These are phyloP conservation scores for Solanum arcanum DNA, from an alignment of 257 asterid species.

Conservation along the genomic window DNA sequence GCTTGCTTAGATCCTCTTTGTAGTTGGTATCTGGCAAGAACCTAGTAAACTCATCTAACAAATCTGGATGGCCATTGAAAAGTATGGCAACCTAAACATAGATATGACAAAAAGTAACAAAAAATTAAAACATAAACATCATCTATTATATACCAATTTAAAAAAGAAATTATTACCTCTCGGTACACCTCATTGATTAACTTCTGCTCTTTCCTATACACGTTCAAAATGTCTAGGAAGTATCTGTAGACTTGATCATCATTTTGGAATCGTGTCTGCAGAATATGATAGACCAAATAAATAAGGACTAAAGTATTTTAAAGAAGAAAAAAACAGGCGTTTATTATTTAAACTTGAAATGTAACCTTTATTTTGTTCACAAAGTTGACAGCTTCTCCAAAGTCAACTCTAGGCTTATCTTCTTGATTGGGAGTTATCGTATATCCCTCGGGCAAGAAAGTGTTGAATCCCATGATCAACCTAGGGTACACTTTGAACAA, in stretches of 20 bases:
- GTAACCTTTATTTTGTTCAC: slow-evolving; percentile 89
- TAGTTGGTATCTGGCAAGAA: slow-evolving; percentile 69
- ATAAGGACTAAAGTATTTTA: not conserved
- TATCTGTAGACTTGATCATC: slow-evolving; percentile 88
- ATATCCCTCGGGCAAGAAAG: slow-evolving; percentile 87
- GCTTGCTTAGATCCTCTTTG: slow-evolving; percentile 51
- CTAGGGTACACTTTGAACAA: slow-evolving; percentile 79
- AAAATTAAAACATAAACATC: not conserved
- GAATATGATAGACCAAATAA: not conserved
- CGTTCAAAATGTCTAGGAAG: slow-evolving; percentile 80
- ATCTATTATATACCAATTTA: not conserved
- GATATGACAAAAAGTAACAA: too few species aligned
- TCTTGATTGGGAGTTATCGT: slow-evolving; percentile 70
- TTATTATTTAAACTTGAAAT: not conserved
- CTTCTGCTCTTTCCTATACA: slow-evolving; percentile 86
- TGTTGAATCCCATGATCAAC: slow-evolving; percentile 77
- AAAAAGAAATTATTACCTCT: slow-evolving; percentile 35
- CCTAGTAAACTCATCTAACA: slow-evolving; percentile 82
- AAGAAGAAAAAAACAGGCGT: not conserved
- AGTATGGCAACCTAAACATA: slow-evolving; percentile 66
- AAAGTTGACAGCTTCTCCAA: slow-evolving; percentile 81
- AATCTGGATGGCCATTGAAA: slow-evolving; percentile 77
- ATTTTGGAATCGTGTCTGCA: slow-evolving; percentile 75
- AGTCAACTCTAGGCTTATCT: slow-evolving; percentile 72
- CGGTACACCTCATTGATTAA: slow-evolving; percentile 71